Evolutionary conservation across 768 basidiomycete species (phyloP), one percentile per base, ranked within the genome.

Genomic region (Lactarius quietus): DNA sequence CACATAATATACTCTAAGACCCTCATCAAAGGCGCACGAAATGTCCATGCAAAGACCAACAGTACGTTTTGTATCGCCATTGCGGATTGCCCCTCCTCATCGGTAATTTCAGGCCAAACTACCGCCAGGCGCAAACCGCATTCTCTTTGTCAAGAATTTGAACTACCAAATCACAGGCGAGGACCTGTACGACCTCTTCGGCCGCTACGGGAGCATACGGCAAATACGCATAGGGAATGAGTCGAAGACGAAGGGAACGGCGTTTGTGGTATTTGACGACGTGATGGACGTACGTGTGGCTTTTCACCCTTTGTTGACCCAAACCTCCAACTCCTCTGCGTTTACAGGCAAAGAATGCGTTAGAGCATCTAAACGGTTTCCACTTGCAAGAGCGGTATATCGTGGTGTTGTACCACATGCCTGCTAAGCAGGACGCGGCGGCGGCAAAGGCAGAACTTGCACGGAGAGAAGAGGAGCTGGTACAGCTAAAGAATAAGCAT

Each of bases 351-450:
- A 96, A 97, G 77, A 95, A 95, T 73, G 96, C 96, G 0, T 85
- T 97, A 63, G 95, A 95, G 73, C 95, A 97, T 76, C 76, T 98
- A 73, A 98, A 98, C 71, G 96, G 96, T 53, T 99, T 99, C 80
- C 96, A 99, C 79, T 76, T 99, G 64, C 94, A 95, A 79, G 96
- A 97, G 77, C 90, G 96, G 29, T 99, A 98, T 77, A 96, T 99
- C 60, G 96, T 99, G 63, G 96, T 98, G 10, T 80, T 98, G 33
- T 98, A 96, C 73, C 95, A 98, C 74, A 96, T 98, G 88, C 93
- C 95, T 41, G 89, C 93, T n/a, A 93, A 95, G 76, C 93, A 95
- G 72, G 93, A 95, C 71, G 93, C 93, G 1, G 93, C 93, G 1
- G 89, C 93, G 8, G 90, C 90, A 17, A 97, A 97, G 73, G 92